Percentiles rank a stretch among this genome's conserved stretches.
Conservation (phyloP, 495 filamentous ascomycete genomes). For the Aspergillus egyptiacus region DNA sequence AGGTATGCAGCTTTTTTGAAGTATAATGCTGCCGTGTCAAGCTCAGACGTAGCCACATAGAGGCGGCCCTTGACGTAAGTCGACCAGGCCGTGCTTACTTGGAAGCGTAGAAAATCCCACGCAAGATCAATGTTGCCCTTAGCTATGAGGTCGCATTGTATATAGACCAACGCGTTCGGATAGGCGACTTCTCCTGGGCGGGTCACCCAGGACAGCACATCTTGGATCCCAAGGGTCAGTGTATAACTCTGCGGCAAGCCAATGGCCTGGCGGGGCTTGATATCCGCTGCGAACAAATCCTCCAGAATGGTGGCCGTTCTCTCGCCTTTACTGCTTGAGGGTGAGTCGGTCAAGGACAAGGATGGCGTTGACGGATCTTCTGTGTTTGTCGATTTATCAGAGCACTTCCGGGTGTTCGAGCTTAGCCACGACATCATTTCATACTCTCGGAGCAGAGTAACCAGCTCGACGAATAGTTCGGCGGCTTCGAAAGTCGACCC, state of each 20-base stretch:
- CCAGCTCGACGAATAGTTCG: slow-evolving; percentile 58
- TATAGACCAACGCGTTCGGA: slow-evolving; percentile 45
- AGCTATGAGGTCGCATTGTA: slow-evolving; percentile 67
- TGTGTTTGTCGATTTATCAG: slow-evolving; percentile 16
- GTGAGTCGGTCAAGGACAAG: slow-evolving; percentile 26
- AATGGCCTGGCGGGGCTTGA: slow-evolving; percentile 41
- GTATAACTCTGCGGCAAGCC: slow-evolving; percentile 41
- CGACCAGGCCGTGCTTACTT: slow-evolving; percentile 61
- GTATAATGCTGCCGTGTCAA: slow-evolving; percentile 61
- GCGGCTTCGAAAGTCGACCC: slow-evolving; percentile 61
- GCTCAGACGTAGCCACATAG: slow-evolving; percentile 64
- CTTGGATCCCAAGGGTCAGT: slow-evolving; percentile 43
- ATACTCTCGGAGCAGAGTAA: slow-evolving; percentile 63
- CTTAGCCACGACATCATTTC: slow-evolving; percentile 79
- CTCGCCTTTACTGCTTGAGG: slow-evolving; percentile 20
- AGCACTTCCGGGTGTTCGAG: slow-evolving; percentile 41
- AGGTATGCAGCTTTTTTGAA: slow-evolving; percentile 81
- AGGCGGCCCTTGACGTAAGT: slow-evolving; percentile 83
- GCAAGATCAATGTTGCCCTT: slow-evolving; percentile 67
- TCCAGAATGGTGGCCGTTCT: slow-evolving; percentile 41
- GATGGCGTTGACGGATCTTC: slow-evolving; percentile 21
- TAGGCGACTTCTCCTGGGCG: slow-evolving; percentile 40
- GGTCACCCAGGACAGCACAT: slow-evolving; percentile 46
- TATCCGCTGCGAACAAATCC: slow-evolving; percentile 43
- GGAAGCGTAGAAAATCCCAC: slow-evolving; percentile 66